These are phyloP conservation scores for Tranzscheliella williamsii DNA, from an alignment of 1,284 basidiomycete genomes.

Conservation along the genomic window DNA sequence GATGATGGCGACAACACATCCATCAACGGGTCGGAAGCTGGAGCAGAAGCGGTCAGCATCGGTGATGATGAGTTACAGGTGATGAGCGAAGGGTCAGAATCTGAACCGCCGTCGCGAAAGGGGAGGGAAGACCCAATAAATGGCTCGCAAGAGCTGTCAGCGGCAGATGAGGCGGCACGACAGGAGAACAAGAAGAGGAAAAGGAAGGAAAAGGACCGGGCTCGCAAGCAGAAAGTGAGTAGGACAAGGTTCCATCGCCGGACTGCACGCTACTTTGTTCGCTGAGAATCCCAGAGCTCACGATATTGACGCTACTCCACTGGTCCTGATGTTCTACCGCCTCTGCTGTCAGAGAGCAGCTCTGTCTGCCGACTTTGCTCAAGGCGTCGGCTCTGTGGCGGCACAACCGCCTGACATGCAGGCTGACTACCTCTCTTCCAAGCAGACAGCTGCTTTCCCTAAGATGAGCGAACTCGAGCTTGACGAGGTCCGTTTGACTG, in stretches of 20 bases:
- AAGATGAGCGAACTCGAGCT: conserved; percentile 52
- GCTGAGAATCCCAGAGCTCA: too few relatives aligned
- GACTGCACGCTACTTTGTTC: too few relatives aligned
- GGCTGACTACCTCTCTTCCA: conserved; percentile 48
- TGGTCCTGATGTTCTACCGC: too few relatives aligned
- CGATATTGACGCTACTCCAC: too few relatives aligned
- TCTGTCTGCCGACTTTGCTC: conserved; percentile 25
- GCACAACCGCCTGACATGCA: conserved; percentile 45
- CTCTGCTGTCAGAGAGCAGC: conserved; percentile 31
- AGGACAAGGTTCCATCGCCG: too few relatives aligned
- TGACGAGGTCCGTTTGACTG: conserved; percentile 39
- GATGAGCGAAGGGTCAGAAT: too few relatives aligned
- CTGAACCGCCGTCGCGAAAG: too few relatives aligned
- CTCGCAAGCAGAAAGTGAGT: conserved; percentile 46
- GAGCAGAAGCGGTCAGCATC: conserved; percentile 15
- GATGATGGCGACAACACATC: conserved; percentile 41
- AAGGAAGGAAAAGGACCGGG: conserved; percentile 44
- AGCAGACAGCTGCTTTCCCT: conserved; percentile 36
- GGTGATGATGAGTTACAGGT: not conserved
- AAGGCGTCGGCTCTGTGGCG: conserved; percentile 32
- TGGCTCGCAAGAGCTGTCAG: too few relatives aligned
- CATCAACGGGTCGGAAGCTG: conserved; percentile 16
- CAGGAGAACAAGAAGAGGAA: conserved; percentile 48
- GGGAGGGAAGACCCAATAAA: too few relatives aligned
- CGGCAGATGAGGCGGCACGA: conserved; percentile 24